Evolutionary conservation across 345 rosid genomes (phyloP).

Genomic region (Tarenaya hassleriana): DNA sequence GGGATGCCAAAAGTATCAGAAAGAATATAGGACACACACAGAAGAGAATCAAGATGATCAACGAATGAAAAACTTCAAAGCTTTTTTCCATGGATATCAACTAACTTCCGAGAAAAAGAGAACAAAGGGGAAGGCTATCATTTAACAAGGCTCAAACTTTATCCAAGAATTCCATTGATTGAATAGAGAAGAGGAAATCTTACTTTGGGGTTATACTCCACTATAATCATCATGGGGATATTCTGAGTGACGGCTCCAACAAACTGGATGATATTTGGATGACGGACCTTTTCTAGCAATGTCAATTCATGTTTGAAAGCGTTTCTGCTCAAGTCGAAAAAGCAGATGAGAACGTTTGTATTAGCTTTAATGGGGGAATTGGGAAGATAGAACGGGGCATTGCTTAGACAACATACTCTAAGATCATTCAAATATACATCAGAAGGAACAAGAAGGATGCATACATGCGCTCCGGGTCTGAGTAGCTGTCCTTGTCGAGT

Average conservation of each 20-base stretch:
- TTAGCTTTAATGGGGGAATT: constrained; percentile 10
- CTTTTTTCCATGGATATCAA: too few species aligned
- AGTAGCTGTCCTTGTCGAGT: constrained; percentile 62
- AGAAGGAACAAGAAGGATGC: constrained; percentile 20
- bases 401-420: not conserved
- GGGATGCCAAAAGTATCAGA: too few species aligned
- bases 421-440: not conserved
- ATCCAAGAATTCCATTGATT: too few species aligned
- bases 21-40: too few species aligned
- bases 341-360: not conserved
- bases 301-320: constrained; percentile 83
- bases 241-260: constrained; percentile 99
- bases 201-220: constrained; percentile 80
- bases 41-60: too few species aligned
- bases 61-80: too few species aligned
- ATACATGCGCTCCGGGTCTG: constrained; percentile 69
- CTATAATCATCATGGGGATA: constrained; percentile 92
- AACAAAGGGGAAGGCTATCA: not conserved
- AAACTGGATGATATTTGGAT: constrained; percentile 96
- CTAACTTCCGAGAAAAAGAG: too few species aligned
- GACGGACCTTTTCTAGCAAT: constrained; percentile 76
- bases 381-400: not conserved
- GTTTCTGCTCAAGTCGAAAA: constrained; percentile 40
- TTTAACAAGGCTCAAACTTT: too few species aligned
- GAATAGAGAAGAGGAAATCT: constrained; percentile 19